Percentiles rank a stretch among this genome's conserved stretches.
Evolutionary conservation across 2,329 filamentous ascomycete species (phyloP).

Genomic region (Diaporthe sp.): DNA sequence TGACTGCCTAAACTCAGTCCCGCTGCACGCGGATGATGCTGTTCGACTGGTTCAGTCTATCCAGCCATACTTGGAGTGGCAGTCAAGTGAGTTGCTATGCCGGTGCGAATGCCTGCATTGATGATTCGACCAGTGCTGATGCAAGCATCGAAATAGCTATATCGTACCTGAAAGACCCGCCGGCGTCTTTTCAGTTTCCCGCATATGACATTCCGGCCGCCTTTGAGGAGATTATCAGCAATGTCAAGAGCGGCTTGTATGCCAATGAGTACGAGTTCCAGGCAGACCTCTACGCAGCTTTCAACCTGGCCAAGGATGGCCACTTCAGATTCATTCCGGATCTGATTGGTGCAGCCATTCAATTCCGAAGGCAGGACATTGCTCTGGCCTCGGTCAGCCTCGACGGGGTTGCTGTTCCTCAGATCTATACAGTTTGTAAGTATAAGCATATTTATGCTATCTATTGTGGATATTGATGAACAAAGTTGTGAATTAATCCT

Average conservation of each 20-base stretch:
- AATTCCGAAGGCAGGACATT: slow-evolving; percentile 23
- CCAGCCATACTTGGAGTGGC: slow-evolving; percentile 28
- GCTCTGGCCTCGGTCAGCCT: slow-evolving; percentile 34
- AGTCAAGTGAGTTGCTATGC: slow-evolving; percentile 24
- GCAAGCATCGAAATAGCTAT: not conserved
- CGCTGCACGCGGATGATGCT: slow-evolving; percentile 28
- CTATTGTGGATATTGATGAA: too few relatives aligned
- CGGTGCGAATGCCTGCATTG: not conserved
- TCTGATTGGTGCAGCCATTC: slow-evolving; percentile 28
- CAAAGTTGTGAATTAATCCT: not conserved
- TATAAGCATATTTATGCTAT: not conserved
- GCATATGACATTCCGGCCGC: slow-evolving; percentile 29
- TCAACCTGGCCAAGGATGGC: slow-evolving; percentile 32
- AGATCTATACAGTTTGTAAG: slow-evolving; percentile 33
- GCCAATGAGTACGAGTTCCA: slow-evolving; percentile 35
- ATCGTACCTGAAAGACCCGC: slow-evolving; percentile 28
- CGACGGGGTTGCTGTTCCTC: slow-evolving; percentile 20
- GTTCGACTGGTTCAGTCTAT: slow-evolving; percentile 30
- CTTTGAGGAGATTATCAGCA: slow-evolving; percentile 32
- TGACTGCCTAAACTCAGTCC: slow-evolving; percentile 38
- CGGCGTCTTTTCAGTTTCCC: slow-evolving; percentile 24
- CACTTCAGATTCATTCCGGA: slow-evolving; percentile 33
- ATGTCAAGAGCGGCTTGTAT: slow-evolving; percentile 22
- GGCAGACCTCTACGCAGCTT: slow-evolving; percentile 29
- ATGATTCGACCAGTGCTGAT: not conserved